Evolutionary conservation across 2,329 filamentous ascomycete genomes (phyloP), one percentile per base, ranked within the genome.

Genomic region (Chaetoscypha palmicola): DNA sequence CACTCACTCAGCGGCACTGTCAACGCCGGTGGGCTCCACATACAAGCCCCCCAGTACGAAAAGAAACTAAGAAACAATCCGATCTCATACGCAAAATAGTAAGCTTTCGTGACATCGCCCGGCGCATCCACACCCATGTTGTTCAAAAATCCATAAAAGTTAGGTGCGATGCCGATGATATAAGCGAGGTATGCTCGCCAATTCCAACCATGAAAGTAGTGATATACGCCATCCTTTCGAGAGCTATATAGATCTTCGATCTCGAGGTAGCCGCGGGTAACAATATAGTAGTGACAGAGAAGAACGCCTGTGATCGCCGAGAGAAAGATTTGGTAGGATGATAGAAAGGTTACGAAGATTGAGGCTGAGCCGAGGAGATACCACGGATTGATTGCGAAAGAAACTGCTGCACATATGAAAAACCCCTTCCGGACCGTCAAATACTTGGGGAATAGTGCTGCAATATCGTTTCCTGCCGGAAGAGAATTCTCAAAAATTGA

Each of bases 11-110:
- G 31, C 3, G 45, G 34, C 14, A 54, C 47, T 30, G 31, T 51
- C 16, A 56, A 30, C 2, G 50, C 21, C 1, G 53, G 54, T 1
- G 55, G 55, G 28, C 38, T 54, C 2, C 49, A 9, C 17, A 20
- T 44, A 41, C 49, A 53, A 5, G 49, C 31, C 1, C 43, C 43
- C 53, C 55, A 62, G 46, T 59, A 66, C 0, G 52, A 47, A 1
- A 45, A 36, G 16, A 60, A 58, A 5, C 55, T 56, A 9, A 78
- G 61, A 41, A 71, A 68, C 43, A 80, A 66, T 3, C 71, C 69
- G 4, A 77, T 73, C 52, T 70, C 69, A 43, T 70, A 73, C 0
- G 75, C 74, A 19, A 80, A 64, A 48, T 75, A 76, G 52, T 80
- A 79, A 58, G 78, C 77, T 12, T 59, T 55, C 1, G 57, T 61